Percentiles rank a stretch among this genome's conserved stretches.
These are phyloP conservation scores for Sisymbrium irio DNA, from an alignment of 345 rosid genomes.

Conservation along the genomic window DNA sequence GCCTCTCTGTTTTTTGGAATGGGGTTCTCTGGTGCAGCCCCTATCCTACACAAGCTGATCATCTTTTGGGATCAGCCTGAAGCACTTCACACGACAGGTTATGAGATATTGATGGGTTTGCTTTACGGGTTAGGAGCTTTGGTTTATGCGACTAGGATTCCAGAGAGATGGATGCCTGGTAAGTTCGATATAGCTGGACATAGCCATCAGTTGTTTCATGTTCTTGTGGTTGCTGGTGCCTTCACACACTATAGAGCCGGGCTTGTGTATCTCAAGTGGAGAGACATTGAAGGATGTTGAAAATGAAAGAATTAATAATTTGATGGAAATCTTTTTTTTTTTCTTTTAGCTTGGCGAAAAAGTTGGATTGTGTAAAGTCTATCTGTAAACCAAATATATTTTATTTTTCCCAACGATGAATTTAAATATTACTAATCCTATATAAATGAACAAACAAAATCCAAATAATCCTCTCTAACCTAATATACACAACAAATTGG, in stretches of 20 bases:
- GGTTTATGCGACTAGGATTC: conserved; percentile 76
- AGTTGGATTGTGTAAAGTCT: conserved; percentile 21
- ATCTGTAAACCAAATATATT: not conserved
- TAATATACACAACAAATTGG: not conserved
- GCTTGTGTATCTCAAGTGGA: conserved; percentile 78
- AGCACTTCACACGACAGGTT: conserved; percentile 87
- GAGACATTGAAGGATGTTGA: conserved; percentile 72
- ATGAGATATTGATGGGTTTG: conserved; percentile 82
- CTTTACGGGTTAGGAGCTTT: conserved; percentile 69
- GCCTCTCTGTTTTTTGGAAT: conserved; percentile 77
- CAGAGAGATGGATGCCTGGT: conserved; percentile 95
- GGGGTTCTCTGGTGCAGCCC: conserved; percentile 82
- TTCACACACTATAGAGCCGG: conserved; percentile 86
- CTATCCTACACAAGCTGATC: conserved; percentile 76
- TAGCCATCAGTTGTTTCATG: conserved; percentile 89
- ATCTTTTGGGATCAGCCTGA: conserved; percentile 80
- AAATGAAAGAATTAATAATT: not conserved
- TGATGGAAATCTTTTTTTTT: not conserved
- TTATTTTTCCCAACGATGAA: not conserved
- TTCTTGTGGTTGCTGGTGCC: conserved; percentile 83
- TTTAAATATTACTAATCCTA: not conserved
- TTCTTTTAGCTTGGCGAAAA: conserved; percentile 6
- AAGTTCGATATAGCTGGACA: conserved; percentile 94
- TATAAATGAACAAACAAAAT: not conserved
- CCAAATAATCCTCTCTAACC: not conserved